Conservation (phyloP, 2,329 filamentous ascomycete genomes). For the Rhinocladiella mackenziei region DNA sequence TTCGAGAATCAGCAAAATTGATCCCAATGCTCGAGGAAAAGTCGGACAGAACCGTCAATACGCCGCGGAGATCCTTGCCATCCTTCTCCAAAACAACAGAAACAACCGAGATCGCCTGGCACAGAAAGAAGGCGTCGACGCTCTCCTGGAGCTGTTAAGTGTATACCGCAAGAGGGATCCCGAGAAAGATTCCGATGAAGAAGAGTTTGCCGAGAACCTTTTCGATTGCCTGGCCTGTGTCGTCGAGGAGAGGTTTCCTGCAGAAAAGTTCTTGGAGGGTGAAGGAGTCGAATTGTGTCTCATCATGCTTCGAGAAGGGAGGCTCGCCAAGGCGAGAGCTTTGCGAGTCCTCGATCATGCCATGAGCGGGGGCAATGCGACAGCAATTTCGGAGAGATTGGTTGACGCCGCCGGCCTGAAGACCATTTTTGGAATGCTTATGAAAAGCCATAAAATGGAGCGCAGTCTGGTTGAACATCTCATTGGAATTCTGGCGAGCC, state of each 20-base stretch:
- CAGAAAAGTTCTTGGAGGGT: constrained; percentile 76
- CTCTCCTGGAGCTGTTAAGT: constrained; percentile 75
- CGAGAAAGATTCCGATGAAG: constrained; percentile 77
- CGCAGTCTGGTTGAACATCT: constrained; percentile 69
- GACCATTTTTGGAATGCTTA: constrained; percentile 67
- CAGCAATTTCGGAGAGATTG: constrained; percentile 66
- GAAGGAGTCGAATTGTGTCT: constrained; percentile 89
- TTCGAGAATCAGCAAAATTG: constrained; percentile 64
- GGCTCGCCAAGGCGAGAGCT: constrained; percentile 72
- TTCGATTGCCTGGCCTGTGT: constrained; percentile 83
- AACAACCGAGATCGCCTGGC: constrained; percentile 22
- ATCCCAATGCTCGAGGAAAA: constrained; percentile 46
- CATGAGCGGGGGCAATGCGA: constrained; percentile 54
- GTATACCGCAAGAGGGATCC: constrained; percentile 84
- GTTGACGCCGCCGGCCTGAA: constrained; percentile 83
- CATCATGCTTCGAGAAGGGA: constrained; percentile 87
- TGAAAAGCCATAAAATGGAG: constrained; percentile 48
- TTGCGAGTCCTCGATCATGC: constrained; percentile 83
- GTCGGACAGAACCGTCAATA: constrained; percentile 94
- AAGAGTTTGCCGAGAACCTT: constrained; percentile 90
- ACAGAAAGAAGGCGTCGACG: constrained; percentile 67
- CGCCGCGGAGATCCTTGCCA: constrained; percentile 83
- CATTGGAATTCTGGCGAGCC: constrained; percentile 75
- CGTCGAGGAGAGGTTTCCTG: constrained; percentile 70
- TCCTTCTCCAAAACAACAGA: constrained; percentile 62